A percentile compares a stretch with the other conserved stretches of the same genome.
phyloP scores from a whole-genome alignment of 441 rosid genomes.

The Populus hybrid region DNA sequence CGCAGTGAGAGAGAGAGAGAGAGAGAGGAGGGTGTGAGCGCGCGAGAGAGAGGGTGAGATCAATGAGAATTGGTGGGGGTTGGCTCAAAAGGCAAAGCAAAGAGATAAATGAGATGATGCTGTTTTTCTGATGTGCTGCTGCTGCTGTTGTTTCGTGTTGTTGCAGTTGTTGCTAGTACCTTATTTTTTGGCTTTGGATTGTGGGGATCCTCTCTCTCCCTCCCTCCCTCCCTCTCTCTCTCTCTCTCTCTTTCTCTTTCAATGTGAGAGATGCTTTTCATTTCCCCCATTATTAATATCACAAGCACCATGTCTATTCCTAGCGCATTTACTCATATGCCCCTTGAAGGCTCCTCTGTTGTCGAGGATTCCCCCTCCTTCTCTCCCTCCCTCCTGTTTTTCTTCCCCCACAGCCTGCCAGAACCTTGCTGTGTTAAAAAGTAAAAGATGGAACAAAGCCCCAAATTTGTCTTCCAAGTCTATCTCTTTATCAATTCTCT shows the following conservation, averaged over 20 bases:
- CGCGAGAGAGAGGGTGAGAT: not conserved
- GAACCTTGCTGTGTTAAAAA: not conserved
- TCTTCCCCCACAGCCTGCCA: not conserved
- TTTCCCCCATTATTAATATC: not conserved
- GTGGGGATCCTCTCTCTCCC: slow-evolving; percentile 2
- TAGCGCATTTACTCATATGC: slow-evolving; percentile 13
- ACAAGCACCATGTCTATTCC: slow-evolving; percentile 1
- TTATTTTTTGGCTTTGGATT: slow-evolving; percentile 28
- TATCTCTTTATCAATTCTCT: not conserved
- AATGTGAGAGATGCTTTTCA: slow-evolving; percentile 9
- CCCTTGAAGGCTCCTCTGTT: slow-evolving; percentile 6
- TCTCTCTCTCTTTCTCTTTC: not conserved
- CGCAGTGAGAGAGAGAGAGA: slow-evolving; percentile 16
- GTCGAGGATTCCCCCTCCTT: too few relatives aligned
- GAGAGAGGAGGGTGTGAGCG: not conserved
- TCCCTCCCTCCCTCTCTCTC: slow-evolving; percentile 3
- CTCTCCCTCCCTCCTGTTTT: not conserved
- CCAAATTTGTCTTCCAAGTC: slow-evolving; percentile 15
- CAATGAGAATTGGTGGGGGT: not conserved
- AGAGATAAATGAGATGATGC: slow-evolving; percentile 30
- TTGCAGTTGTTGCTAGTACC: slow-evolving; percentile 26
- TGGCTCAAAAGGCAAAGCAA: slow-evolving; percentile 19
- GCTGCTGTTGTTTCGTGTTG: slow-evolving; percentile 5
- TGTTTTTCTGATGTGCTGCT: slow-evolving; percentile 24
- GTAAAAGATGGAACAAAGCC: not conserved